Evolutionary conservation across 768 basidiomycete species (phyloP).

Genomic region (Dentipellis fragilis): DNA sequence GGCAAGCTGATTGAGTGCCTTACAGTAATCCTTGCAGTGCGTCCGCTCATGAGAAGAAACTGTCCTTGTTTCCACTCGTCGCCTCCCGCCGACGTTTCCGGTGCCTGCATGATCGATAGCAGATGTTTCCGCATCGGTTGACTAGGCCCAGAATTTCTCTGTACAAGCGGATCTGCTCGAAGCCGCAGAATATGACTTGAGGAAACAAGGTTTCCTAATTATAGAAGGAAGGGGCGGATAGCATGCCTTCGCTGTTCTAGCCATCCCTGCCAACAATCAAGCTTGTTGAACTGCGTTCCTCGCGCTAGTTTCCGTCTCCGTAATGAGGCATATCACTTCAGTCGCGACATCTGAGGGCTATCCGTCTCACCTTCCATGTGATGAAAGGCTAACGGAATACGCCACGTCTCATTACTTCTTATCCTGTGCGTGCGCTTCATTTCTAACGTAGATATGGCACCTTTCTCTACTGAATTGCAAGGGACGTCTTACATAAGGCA

Average conservation of each 20-base stretch:
- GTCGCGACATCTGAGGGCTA: neutral
- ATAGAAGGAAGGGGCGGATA: neutral
- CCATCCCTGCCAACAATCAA: neutral
- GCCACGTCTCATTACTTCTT: neutral
- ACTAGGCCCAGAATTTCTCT: neutral
- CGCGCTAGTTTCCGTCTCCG: neutral
- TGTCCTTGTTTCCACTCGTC: neutral
- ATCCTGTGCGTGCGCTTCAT: neutral
- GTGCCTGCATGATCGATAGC: neutral
- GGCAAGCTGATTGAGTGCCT: slow-evolving; percentile 1
- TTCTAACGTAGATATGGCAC: neutral
- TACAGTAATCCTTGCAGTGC: neutral
- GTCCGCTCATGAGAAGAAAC: neutral
- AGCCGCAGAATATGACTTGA: neutral
- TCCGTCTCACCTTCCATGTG: neutral
- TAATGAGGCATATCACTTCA: neutral
- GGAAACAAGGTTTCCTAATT: neutral
- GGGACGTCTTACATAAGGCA: neutral
- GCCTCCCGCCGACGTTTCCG: neutral
- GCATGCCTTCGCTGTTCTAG: neutral
- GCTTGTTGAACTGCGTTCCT: neutral
- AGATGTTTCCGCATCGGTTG: neutral
- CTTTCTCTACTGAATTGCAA: neutral
- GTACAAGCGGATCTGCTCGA: neutral
- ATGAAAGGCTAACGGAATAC: neutral